Percentiles rank a stretch among this genome's conserved stretches.
Evolutionary conservation across 2,329 filamentous ascomycete species (phyloP).

Genomic region (Neospermospora avenae): DNA sequence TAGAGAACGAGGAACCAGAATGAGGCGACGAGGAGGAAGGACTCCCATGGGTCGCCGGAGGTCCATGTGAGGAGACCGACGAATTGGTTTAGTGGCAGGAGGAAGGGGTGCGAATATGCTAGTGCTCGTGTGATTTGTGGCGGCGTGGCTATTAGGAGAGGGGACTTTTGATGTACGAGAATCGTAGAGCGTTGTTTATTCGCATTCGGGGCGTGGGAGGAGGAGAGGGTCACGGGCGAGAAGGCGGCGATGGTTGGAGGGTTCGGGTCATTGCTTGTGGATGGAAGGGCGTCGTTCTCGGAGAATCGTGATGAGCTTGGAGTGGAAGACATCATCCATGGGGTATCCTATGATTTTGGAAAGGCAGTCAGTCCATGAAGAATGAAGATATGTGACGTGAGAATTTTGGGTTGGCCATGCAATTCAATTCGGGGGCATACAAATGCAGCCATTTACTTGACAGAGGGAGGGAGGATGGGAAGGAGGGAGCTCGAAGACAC

Average conservation of each 20-base stretch:
- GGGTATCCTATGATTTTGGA: slow-evolving; percentile 32
- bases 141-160: slow-evolving; percentile 85
- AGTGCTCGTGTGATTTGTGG: slow-evolving; percentile 91
- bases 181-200: slow-evolving; percentile 83
- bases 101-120: slow-evolving; percentile 92
- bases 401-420: too few relatives aligned
- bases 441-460: slow-evolving; percentile 36
- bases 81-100: slow-evolving; percentile 82
- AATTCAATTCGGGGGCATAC: slow-evolving; percentile 29
- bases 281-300: slow-evolving; percentile 26
- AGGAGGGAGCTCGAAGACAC: slow-evolving; percentile 2
- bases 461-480: too few relatives aligned
- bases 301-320: slow-evolving; percentile 28
- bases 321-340: slow-evolving; percentile 37
- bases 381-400: neutral
- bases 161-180: slow-evolving; percentile 94
- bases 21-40: slow-evolving; percentile 78
- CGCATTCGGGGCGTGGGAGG: slow-evolving; percentile 59
- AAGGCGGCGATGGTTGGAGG: slow-evolving; percentile 84
- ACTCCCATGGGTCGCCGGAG: slow-evolving; percentile 91
- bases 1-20: slow-evolving; percentile 90
- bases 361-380: slow-evolving; percentile 10
- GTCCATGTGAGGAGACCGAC: slow-evolving; percentile 91
- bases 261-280: slow-evolving; percentile 38
- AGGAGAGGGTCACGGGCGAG: slow-evolving; percentile 76